Evolutionary conservation across 495 filamentous ascomycete species (phyloP).

Genomic region (Penicillium egyptiacum): DNA sequence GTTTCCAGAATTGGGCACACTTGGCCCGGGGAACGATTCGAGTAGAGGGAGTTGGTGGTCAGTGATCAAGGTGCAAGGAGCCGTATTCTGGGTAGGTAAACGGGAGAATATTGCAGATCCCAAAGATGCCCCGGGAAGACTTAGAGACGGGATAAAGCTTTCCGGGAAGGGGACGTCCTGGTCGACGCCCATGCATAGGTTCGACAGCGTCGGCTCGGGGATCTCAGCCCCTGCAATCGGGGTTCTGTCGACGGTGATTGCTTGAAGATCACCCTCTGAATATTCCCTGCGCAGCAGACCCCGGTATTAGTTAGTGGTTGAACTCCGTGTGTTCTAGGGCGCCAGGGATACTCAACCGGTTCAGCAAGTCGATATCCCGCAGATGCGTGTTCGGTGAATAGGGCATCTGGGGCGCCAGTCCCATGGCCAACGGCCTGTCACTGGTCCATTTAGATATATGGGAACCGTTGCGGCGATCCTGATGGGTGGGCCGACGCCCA

Average conservation of each 20-base stretch:
- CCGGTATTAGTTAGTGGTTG: not conserved
- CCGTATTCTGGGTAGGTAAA: not conserved
- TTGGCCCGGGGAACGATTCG: not conserved
- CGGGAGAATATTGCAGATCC: not conserved
- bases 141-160: not conserved
- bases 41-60: not conserved
- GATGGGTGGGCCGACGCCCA: not conserved
- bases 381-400: not conserved
- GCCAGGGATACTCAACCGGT: not conserved
- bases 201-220: not conserved
- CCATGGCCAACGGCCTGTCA: not conserved
- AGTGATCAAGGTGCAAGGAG: not conserved
- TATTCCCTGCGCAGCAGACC: not conserved
- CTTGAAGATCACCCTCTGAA: not conserved
- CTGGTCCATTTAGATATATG: not conserved
- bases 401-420: not conserved
- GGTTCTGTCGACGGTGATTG: too few species aligned
- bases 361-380: not conserved
- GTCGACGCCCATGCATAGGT: not conserved
- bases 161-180: not conserved
- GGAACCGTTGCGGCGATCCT: not conserved
- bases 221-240: not conserved
- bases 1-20: not conserved
- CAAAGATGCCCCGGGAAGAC: not conserved
- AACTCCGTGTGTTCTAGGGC: not conserved